Evolutionary conservation across 2,329 filamentous ascomycete genomes (phyloP).

Genomic region (Sporothrix humicola): DNA sequence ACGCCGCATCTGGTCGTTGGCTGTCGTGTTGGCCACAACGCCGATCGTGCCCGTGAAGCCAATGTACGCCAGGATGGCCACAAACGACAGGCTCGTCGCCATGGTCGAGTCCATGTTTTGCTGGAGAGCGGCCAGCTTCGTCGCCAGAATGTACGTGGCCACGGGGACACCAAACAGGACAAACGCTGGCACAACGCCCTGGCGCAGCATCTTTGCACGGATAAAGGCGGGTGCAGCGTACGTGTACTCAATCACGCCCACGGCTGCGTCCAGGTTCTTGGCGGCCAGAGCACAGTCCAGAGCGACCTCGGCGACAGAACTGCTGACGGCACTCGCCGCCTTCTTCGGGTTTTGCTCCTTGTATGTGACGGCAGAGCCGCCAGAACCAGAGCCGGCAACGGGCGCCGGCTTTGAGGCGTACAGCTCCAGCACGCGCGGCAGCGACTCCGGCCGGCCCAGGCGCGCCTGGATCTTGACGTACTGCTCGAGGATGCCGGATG

Average conservation of each 20-base stretch:
- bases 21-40: slow-evolving; percentile 80
- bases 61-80: slow-evolving; percentile 82
- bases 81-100: slow-evolving; percentile 79
- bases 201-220: slow-evolving; percentile 69
- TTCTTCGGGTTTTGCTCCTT: slow-evolving; percentile 69
- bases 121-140: slow-evolving; percentile 69
- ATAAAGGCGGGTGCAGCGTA: slow-evolving; percentile 71
- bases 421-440: slow-evolving; percentile 79
- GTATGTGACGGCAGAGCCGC: slow-evolving; percentile 55
- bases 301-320: slow-evolving; percentile 72
- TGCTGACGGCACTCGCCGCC: slow-evolving; percentile 72
- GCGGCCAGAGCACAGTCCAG: slow-evolving; percentile 79
- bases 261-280: slow-evolving; percentile 76
- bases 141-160: slow-evolving; percentile 72
- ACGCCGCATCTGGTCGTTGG: slow-evolving; percentile 93
- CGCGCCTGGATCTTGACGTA: slow-evolving; percentile 80
- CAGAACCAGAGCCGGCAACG: slow-evolving; percentile 61
- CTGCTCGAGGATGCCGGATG: slow-evolving; percentile 69
- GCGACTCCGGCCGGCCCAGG: slow-evolving; percentile 73
- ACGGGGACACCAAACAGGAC: slow-evolving; percentile 64
- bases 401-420: slow-evolving; percentile 85
- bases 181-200: slow-evolving; percentile 64
- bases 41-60: slow-evolving; percentile 81
- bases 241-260: slow-evolving; percentile 74
- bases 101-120: slow-evolving; percentile 75